Evolutionary conservation across 1,284 basidiomycete genomes (phyloP).

Genomic region (Puccinia novopanici): DNA sequence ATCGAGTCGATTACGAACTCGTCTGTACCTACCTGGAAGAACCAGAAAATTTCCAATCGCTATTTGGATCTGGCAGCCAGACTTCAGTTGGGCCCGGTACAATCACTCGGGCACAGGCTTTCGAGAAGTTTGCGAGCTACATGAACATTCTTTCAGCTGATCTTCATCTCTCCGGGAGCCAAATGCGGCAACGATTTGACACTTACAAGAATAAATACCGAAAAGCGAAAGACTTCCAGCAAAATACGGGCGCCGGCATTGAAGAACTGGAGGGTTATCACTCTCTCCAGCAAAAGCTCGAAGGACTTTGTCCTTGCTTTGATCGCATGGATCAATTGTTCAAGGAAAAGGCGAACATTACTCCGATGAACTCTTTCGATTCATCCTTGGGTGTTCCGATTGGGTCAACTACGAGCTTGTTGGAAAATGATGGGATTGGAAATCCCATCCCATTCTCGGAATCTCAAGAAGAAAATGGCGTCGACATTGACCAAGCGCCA

Average conservation of each 20-base stretch:
- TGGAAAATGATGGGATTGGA: not conserved
- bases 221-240: too few relatives aligned
- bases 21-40: not conserved
- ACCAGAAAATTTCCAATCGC: not conserved
- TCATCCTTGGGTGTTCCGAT: not conserved
- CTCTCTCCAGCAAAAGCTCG: not conserved
- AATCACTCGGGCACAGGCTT: not conserved
- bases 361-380: not conserved
- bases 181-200: not conserved
- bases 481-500: too few relatives aligned
- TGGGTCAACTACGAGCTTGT: too few relatives aligned
- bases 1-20: not conserved
- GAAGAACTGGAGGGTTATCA: not conserved
- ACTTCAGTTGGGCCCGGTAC: not conserved
- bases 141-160: not conserved
- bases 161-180: not conserved
- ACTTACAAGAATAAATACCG: too few relatives aligned
- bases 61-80: conserved; percentile 2
- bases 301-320: not conserved
- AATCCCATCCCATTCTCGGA: too few relatives aligned
- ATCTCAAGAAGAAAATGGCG: too few relatives aligned
- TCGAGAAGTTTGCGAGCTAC: conserved; percentile 2
- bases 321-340: not conserved
- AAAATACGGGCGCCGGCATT: too few relatives aligned
- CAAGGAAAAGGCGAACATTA: conserved; percentile 13